Percentiles rank a stretch among this genome's conserved stretches.
These are phyloP conservation scores for Neonectria sp. DNA, from an alignment of 2,329 filamentous ascomycete genomes.

Conservation along the genomic window DNA sequence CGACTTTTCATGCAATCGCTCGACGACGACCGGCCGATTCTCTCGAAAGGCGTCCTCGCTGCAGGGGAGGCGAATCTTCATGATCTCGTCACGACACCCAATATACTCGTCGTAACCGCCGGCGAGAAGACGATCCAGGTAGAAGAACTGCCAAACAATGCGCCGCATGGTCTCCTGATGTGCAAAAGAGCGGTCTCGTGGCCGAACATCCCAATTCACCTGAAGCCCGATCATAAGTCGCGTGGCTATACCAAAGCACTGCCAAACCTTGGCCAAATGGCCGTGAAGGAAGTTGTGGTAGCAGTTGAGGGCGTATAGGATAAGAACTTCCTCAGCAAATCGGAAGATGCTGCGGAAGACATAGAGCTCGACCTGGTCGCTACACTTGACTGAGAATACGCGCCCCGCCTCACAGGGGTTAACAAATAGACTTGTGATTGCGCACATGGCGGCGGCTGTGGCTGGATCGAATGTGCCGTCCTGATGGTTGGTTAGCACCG, in stretches of 20 bases:
- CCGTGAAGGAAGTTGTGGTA: conserved; percentile 55
- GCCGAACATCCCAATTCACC: conserved; percentile 56
- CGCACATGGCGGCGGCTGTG: conserved; percentile 57
- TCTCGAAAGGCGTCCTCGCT: conserved; percentile 53
- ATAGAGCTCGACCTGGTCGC: conserved; percentile 56
- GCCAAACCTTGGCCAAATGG: conserved; percentile 58
- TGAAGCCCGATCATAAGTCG: conserved; percentile 57
- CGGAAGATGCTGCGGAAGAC: conserved; percentile 58
- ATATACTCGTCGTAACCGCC: conserved; percentile 60
- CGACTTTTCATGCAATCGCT: conserved; percentile 51
- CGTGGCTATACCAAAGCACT: conserved; percentile 55
- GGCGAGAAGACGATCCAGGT: conserved; percentile 56
- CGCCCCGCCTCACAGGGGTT: conserved; percentile 51
- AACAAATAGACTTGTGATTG: conserved; percentile 55
- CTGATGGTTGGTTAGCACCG: conserved; percentile 27
- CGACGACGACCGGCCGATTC: conserved; percentile 49
- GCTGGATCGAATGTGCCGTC: conserved; percentile 54
- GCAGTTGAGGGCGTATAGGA: conserved; percentile 54
- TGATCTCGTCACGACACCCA: conserved; percentile 53
- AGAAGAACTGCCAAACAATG: conserved; percentile 57
- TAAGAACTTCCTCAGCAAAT: conserved; percentile 53
- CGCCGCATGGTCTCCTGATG: conserved; percentile 56
- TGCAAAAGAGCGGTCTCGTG: conserved; percentile 49
- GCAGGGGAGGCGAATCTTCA: conserved; percentile 57
- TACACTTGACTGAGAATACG: conserved; percentile 56